Percentiles rank a stretch among this genome's conserved stretches.
These are phyloP conservation scores for Elsinoe arachidis DNA, from an alignment of 2,329 filamentous ascomycete species.

Conservation along the genomic window DNA sequence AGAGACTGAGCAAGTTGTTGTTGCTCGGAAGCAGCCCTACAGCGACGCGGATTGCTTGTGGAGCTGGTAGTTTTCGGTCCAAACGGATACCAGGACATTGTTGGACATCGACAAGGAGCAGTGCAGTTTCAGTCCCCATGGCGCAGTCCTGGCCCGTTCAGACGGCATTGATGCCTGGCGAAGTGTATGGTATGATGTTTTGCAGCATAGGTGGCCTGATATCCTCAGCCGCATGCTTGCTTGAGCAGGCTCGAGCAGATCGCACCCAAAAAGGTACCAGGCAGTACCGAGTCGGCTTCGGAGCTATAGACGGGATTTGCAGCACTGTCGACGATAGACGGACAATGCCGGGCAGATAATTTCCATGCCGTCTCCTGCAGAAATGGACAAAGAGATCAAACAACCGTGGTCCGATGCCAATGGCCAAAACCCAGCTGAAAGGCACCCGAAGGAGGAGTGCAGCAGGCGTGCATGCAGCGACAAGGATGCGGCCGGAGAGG, in stretches of 20 bases:
- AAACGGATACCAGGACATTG: conserved; percentile 16
- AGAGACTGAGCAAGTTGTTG: conserved; percentile 20
- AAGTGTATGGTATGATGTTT: conserved; percentile 1
- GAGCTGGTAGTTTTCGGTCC: not conserved
- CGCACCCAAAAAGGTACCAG: not conserved
- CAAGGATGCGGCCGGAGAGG: not conserved
- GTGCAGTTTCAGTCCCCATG: conserved; percentile 16
- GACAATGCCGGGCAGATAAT: conserved; percentile 7
- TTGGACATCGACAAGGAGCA: conserved; percentile 17
- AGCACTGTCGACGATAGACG: not conserved
- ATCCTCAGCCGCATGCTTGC: conserved; percentile 1
- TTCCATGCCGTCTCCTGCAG: conserved; percentile 1
- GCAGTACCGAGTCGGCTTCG: not conserved
- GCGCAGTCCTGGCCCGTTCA: conserved; percentile 26
- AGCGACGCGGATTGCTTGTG: not conserved
- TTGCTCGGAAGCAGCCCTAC: conserved; percentile 15
- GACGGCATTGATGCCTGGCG: conserved; percentile 28
- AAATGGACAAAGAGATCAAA: not conserved
- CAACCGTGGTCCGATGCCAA: not conserved
- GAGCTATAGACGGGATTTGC: conserved; percentile 3
- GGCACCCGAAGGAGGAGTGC: not conserved
- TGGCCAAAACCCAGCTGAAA: not conserved
- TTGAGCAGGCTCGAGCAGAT: not conserved
- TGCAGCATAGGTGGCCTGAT: conserved; percentile 3
- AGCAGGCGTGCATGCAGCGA: not conserved